These are phyloP conservation scores for Pelargonium exstipulatum DNA, from an alignment of 441 rosid genomes.

Conservation along the genomic window DNA sequence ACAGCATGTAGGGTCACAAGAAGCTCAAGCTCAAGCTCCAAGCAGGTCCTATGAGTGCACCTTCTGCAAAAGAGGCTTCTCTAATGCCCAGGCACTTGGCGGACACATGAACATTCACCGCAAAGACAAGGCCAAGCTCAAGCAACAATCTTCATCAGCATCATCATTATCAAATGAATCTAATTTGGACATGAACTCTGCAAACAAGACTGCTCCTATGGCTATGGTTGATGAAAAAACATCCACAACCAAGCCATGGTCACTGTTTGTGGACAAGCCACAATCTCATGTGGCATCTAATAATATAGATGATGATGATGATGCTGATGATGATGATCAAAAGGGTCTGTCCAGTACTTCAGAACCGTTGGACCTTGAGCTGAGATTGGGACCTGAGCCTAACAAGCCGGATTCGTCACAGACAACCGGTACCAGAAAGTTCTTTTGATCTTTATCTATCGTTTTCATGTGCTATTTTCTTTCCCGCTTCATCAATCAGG, in stretches of 20 bases:
- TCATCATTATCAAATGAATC: not conserved
- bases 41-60: slow-evolving; percentile 35
- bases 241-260: not conserved
- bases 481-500: no score
- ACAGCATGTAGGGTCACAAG: not conserved
- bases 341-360: slow-evolving; percentile 7
- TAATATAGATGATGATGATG: not conserved
- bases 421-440: slow-evolving; percentile 28
- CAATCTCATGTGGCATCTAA: slow-evolving; percentile 2
- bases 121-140: slow-evolving; percentile 33
- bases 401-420: slow-evolving; percentile 24
- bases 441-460: slow-evolving; percentile 25
- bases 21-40: slow-evolving; percentile 30
- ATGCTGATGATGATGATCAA: no score
- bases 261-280: not conserved
- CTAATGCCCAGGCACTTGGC: slow-evolving; percentile 41
- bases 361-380: slow-evolving; percentile 42
- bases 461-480: no score
- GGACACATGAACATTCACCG: slow-evolving; percentile 47
- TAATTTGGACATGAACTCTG: no score
- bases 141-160: slow-evolving; percentile 22
- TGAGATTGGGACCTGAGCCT: slow-evolving; percentile 47
- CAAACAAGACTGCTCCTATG: not conserved
- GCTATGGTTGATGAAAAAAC: slow-evolving; percentile 10
- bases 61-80: slow-evolving; percentile 46